These are phyloP conservation scores for Dothidotthia symphoricarpi DNA, from an alignment of 2,329 filamentous ascomycete species.

Conservation along the genomic window DNA sequence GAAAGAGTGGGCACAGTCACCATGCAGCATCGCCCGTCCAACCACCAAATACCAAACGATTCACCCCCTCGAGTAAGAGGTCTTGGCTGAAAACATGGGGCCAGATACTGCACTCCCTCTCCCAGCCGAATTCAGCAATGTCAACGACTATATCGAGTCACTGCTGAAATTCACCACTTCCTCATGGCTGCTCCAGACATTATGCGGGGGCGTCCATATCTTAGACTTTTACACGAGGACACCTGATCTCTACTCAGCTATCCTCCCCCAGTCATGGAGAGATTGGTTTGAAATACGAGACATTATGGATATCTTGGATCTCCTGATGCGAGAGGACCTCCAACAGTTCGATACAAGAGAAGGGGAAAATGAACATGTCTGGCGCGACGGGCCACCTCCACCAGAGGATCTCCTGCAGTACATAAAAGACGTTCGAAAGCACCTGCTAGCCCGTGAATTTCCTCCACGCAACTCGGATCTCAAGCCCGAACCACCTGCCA, in stretches of 20 bases:
- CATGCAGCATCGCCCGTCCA: conserved; percentile 10
- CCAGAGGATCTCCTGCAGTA: conserved; percentile 66
- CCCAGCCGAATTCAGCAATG: conserved; percentile 64
- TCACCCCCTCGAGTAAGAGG: conserved; percentile 2
- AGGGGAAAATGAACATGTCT: conserved; percentile 19
- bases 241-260: conserved; percentile 74
- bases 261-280: conserved; percentile 79
- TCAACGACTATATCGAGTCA: conserved; percentile 75
- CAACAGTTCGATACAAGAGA: conserved; percentile 33
- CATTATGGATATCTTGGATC: conserved; percentile 73
- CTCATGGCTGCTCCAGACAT: conserved; percentile 73
- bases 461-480: conserved; percentile 23
- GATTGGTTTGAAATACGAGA: conserved; percentile 69
- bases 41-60: conserved; percentile 4
- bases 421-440: conserved; percentile 66
- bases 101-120: conserved; percentile 63
- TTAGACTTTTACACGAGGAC: conserved; percentile 90
- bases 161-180: conserved; percentile 74
- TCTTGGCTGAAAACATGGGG: conserved; percentile 42
- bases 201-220: conserved; percentile 97
- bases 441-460: conserved; percentile 67
- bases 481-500: conserved; percentile 49
- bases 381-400: conserved; percentile 47
- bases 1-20: conserved; percentile 6
- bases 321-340: conserved; percentile 77